Evolutionary conservation across 192 early-diverging fungal genomes (phyloP).

Genomic region (Coemansia sp.): DNA sequence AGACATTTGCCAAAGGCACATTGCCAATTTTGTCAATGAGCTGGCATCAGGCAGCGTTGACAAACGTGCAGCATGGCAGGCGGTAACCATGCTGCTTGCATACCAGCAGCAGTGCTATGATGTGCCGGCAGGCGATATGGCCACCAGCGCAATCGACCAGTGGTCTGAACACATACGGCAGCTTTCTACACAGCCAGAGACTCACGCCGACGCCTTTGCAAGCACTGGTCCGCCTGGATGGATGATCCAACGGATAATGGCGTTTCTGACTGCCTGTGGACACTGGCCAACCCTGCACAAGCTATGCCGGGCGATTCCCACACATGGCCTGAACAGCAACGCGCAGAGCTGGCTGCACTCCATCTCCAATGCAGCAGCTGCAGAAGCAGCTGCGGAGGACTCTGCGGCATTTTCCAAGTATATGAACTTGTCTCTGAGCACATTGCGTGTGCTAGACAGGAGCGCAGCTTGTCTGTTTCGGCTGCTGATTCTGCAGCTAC

Average conservation of each 20-base stretch:
- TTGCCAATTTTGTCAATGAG: neutral
- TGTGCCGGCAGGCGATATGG: neutral
- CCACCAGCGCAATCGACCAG: neutral
- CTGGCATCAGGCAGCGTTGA: neutral
- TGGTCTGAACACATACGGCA: conserved; percentile 10
- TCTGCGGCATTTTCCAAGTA: conserved; percentile 3
- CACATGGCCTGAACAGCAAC: conserved; percentile 8
- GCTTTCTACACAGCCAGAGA: neutral
- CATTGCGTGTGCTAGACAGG: conserved; percentile 24
- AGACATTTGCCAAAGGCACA: neutral
- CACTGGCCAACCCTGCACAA: conserved; percentile 19
- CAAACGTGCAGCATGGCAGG: conserved; percentile 5
- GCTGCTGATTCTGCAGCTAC: conserved; percentile 38
- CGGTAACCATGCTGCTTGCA: conserved; percentile 3
- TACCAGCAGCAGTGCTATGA: neutral
- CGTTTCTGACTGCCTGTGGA: conserved; percentile 20
- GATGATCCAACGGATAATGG: conserved; percentile 20
- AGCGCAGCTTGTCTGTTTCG: conserved; percentile 13
- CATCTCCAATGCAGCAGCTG: conserved; percentile 16
- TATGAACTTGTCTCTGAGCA: conserved; percentile 15
- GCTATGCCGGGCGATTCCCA: conserved; percentile 22
- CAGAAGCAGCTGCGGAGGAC: conserved; percentile 22
- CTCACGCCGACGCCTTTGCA: conserved; percentile 1
- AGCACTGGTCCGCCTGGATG: conserved; percentile 30
- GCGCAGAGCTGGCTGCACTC: conserved; percentile 23